phyloP scores from a whole-genome alignment of 495 filamentous ascomycete species.

The Tuber calosporum region DNA sequence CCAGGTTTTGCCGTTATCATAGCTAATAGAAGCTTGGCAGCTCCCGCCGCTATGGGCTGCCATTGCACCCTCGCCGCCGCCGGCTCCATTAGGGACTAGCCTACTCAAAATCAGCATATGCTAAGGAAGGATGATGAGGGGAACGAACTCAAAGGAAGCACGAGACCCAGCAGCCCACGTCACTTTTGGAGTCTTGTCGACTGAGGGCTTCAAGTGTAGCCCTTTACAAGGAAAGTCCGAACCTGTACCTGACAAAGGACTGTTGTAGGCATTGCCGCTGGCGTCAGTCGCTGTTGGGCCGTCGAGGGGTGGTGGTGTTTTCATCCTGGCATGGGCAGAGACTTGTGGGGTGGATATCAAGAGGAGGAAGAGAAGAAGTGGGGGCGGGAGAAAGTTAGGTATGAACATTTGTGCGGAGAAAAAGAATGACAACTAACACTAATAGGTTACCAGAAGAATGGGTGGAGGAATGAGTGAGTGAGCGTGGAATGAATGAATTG shows the following conservation, averaged over 20 bases:
- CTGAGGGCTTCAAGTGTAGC: slow-evolving; percentile 43
- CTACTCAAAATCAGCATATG: slow-evolving; percentile 41
- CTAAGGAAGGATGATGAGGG: slow-evolving; percentile 11
- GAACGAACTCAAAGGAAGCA: slow-evolving; percentile 32
- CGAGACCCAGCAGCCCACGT: slow-evolving; percentile 52
- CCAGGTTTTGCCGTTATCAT: slow-evolving; percentile 42
- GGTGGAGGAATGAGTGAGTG: background rate
- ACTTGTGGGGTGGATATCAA: slow-evolving; percentile 11
- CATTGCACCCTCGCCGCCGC: slow-evolving; percentile 35
- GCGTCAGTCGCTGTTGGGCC: slow-evolving; percentile 20
- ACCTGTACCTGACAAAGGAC: slow-evolving; percentile 21
- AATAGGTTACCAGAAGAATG: background rate
- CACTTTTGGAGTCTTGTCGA: slow-evolving; percentile 33
- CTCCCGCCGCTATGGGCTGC: slow-evolving; percentile 47
- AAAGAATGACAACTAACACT: background rate
- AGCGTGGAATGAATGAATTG: background rate
- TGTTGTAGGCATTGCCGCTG: slow-evolving; percentile 33
- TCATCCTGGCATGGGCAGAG: slow-evolving; percentile 33
- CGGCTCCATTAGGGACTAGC: slow-evolving; percentile 44
- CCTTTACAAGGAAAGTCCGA: slow-evolving; percentile 47
- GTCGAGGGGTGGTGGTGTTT: slow-evolving; percentile 23
- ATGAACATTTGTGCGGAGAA: background rate
- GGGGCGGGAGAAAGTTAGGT: background rate
- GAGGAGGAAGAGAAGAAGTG: slow-evolving; percentile 16
- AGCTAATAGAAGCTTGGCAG: slow-evolving; percentile 48